phyloP scores from a whole-genome alignment of 2,329 filamentous ascomycete genomes.

The Cordyceps cateniannulata region DNA sequence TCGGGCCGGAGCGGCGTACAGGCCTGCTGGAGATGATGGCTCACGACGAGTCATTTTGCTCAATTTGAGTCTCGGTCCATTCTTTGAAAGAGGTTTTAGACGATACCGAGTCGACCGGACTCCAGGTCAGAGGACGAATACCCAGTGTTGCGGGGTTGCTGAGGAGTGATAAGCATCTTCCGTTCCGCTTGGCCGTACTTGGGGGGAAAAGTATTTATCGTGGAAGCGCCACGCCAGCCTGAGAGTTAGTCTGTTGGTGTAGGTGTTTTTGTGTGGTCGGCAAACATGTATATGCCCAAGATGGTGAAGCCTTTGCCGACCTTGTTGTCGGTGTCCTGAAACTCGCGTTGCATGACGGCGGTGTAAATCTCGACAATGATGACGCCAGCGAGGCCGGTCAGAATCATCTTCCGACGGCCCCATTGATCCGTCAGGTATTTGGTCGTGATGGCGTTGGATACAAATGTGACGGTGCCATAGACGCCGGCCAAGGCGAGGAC shows the following conservation, averaged over 20 bases:
- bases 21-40: not conserved
- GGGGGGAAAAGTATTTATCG: not conserved
- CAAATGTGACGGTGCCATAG: no score
- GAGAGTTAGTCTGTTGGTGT: not conserved
- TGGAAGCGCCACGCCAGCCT: slow-evolving; percentile 3
- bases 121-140: not conserved
- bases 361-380: no score
- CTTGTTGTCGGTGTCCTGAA: no score
- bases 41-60: not conserved
- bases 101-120: not conserved
- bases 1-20: not conserved
- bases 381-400: no score
- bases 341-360: no score
- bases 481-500: no score
- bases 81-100: not conserved
- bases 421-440: no score
- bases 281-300: no score
- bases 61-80: not conserved
- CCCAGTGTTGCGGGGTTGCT: not conserved
- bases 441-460: no score
- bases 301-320: no score
- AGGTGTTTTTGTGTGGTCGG: no score
- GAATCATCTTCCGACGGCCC: no score
- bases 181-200: not conserved
- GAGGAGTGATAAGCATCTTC: not conserved